Evolutionary conservation across 1,284 basidiomycete genomes (phyloP).

Genomic region (Phellopilus nigrolimitatus): DNA sequence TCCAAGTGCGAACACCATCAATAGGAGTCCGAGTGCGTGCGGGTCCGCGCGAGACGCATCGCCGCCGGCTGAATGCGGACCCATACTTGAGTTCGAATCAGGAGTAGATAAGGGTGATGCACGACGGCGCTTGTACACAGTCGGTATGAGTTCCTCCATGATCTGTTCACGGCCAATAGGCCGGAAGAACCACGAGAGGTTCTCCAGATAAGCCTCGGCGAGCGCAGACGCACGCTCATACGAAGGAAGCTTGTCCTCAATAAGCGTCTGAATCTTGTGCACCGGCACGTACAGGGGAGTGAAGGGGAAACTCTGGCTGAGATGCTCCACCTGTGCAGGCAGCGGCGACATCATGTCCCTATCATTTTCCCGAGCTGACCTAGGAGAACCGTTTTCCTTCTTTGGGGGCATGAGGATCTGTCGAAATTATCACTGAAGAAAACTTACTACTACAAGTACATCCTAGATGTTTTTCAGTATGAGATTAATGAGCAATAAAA

Average conservation of each 20-base stretch:
- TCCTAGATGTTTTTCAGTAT: not conserved
- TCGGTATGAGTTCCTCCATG: constrained; percentile 10
- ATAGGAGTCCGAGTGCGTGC: constrained; percentile 23
- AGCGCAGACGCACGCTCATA: constrained; percentile 11
- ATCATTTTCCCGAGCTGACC: not conserved
- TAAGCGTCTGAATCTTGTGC: not conserved
- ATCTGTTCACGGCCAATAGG: constrained; percentile 12
- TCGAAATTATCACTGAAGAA: no score
- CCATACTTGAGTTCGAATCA: not conserved
- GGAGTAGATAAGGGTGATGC: no score
- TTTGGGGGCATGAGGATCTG: no score
- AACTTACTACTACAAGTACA: no score
- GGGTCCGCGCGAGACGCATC: no score
- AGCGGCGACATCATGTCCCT: not conserved
- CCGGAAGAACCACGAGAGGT: not conserved
- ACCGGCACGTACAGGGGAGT: not conserved
- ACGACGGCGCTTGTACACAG: constrained; percentile 6
- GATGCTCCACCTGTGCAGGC: not conserved
- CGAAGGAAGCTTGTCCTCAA: constrained; percentile 9
- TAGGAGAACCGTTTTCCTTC: no score
- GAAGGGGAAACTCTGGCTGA: not conserved
- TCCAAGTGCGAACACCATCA: constrained; percentile 24
- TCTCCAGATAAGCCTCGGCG: constrained; percentile 4
- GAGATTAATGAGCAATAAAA: not conserved
- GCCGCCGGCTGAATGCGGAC: no score